A percentile compares a stretch with the other conserved stretches of the same genome.
phyloP scores from a whole-genome alignment of 164 flowering plant genomes.

The Liquidambar formosana region DNA sequence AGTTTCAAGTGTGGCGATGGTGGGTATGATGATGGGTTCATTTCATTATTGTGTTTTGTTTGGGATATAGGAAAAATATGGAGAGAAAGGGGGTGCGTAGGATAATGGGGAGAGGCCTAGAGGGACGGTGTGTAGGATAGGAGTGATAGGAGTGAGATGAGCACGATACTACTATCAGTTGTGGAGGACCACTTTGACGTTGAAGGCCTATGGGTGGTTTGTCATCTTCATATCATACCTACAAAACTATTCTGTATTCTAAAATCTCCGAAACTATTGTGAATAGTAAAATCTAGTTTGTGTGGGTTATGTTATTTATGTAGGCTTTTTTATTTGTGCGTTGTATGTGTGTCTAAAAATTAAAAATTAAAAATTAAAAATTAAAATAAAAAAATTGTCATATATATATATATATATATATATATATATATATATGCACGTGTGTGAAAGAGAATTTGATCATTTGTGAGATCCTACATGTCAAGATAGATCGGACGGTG shows the following conservation, averaged over 20 bases:
- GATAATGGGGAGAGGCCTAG: neutral
- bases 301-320: too few relatives aligned
- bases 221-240: conserved; percentile 17
- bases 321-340: too few relatives aligned
- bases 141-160: neutral
- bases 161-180: too few relatives aligned
- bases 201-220: conserved; percentile 22
- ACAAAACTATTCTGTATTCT: neutral
- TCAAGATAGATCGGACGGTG: too few relatives aligned
- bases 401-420: too few relatives aligned
- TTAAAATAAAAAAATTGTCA: too few relatives aligned
- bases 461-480: too few relatives aligned
- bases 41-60: conserved; percentile 3
- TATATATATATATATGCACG: too few relatives aligned
- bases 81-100: neutral
- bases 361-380: too few relatives aligned
- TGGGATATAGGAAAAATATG: neutral
- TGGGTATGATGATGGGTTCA: neutral
- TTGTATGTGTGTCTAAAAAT: too few relatives aligned
- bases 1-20: neutral
- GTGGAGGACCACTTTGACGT: conserved; percentile 42
- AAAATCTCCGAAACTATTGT: conserved; percentile 2
- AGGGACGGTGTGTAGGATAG: conserved; percentile 7
- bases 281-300: neutral
- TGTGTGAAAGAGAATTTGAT: too few relatives aligned